These are phyloP conservation scores for Tephrocybe rancida DNA, from an alignment of 768 basidiomycete species.

Conservation along the genomic window DNA sequence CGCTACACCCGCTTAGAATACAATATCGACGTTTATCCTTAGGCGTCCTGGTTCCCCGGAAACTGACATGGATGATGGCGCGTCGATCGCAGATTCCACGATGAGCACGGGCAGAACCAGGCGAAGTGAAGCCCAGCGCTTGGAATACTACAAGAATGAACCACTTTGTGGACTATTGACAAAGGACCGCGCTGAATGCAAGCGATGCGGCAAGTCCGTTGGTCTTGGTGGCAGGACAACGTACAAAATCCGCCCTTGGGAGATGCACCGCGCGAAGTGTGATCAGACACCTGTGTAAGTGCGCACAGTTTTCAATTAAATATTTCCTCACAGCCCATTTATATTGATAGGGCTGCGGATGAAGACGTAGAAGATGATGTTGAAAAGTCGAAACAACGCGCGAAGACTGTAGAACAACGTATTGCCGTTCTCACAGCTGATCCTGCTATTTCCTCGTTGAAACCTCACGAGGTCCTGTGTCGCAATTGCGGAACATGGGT, in stretches of 20 bases:
- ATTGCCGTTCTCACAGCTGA: slow-evolving; percentile 57
- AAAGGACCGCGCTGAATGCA: slow-evolving; percentile 60
- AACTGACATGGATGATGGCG: slow-evolving; percentile 47
- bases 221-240: slow-evolving; percentile 55
- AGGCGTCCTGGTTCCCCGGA: slow-evolving; percentile 33
- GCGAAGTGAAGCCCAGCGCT: slow-evolving; percentile 63
- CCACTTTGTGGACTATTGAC: slow-evolving; percentile 59
- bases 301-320: no score
- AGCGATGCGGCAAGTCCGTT: slow-evolving; percentile 57
- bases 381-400: slow-evolving; percentile 14
- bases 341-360: slow-evolving; percentile 15
- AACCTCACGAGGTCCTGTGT: slow-evolving; percentile 57
- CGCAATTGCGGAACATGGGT: slow-evolving; percentile 68
- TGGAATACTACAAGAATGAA: slow-evolving; percentile 65
- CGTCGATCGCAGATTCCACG: slow-evolving; percentile 57
- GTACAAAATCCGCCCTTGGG: slow-evolving; percentile 65
- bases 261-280: slow-evolving; percentile 57
- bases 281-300: slow-evolving; percentile 41
- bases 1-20: no score
- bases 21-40: neutral
- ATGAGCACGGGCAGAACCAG: slow-evolving; percentile 43
- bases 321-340: neutral
- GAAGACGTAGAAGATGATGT: slow-evolving; percentile 18
- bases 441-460: slow-evolving; percentile 48
- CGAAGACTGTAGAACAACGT: slow-evolving; percentile 44